Evolutionary conservation across 129 eudicot genomes (phyloP), one percentile per base, ranked within the genome.

Genomic region (Flaveria robusta): DNA sequence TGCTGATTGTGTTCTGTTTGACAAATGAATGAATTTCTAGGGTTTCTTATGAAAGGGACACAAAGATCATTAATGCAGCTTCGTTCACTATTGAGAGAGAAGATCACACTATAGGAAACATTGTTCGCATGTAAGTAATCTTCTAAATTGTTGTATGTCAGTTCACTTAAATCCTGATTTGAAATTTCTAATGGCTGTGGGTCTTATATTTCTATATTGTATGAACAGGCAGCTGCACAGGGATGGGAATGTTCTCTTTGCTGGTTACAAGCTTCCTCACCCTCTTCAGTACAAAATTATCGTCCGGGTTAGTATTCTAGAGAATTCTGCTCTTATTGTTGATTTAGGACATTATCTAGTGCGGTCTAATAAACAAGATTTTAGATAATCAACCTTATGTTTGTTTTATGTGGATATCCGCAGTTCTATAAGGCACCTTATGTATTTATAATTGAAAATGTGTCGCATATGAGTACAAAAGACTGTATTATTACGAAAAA

Each of bases 211-310:
- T 58, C 18, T 51, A 22, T 43, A 20, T 60, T 6, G 13, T 47
- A 59, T 20, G 49, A 76, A 46, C 88, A 93, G 98, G 98, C 98
- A 93, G 75, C 77, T 93, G 86, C 98, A 93, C 65, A 93, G 98
- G 82, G 98, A 93, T 58, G 89, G 82, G 46, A 87, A 90, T 82
- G 97, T 93, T 19, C 91, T 88, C 0, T 93, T 93, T 69, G 96
- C 98, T 66, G 98, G 98, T 22, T 93, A 93, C 96, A 93, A 93
- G 91, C 88, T 93, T 77, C 98, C 98, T 70, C 98, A 93, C 70
- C 98, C 98, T 46, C 98, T 93, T 52, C 95, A 93, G 88, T 93
- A 93, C 92, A 90, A 93, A 74, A 93, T 93, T 42, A 77, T 93
- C 45, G 84, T 93, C 20, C 84, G 98, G 89, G 98, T 90, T 60